Base-by-base conservation (phyloP, 495 filamentous ascomycete genomes). In the Podospora didyma region DNA sequence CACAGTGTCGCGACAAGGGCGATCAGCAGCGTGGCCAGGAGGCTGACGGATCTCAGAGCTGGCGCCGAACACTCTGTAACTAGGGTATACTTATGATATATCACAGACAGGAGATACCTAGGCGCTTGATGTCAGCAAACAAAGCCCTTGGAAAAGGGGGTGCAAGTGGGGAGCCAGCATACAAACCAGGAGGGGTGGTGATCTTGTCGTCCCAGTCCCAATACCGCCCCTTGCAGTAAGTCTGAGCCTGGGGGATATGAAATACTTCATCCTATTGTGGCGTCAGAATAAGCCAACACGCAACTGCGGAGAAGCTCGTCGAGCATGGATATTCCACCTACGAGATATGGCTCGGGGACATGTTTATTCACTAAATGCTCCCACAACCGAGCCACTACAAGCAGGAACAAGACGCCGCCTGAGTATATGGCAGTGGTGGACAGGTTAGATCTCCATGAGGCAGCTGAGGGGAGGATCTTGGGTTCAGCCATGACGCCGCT, bases 161-260 rank as follows among this genome's bases (percentile, higher is more conserved):
- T 23, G 7, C 39, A 34, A 34, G 51, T 12, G 5, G 42, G 28
- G 28, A 22, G 20, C n/a, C 21, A 35, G 82, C 76, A 63, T 79
- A 96, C 75, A 97, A 77, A 19, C 92, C 95, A 7, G 94, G 91
- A 2, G 94, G 94, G 2, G 94, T 98, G 9, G 94, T 98, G 59
- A 98, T 90, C 66, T 97, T 97, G 14, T 90, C 88, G 71, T 98
- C 92, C 95, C 95, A 98, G 17, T 86, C 73, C 28, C 69, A 67
- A 73, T 86, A 97, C 24, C 82, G 77, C 17, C 88, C 85, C 19
- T 78, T 61, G 71, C 92, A 96, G 69, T 97, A 98, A 9, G 80
- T 79, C 53, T 95, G 88, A 0, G 92, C 92, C 72, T 98, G 94
- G 2, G 90, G 87, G 49, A 97, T 85, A 64, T 98, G 94, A 71